phyloP scores from a whole-genome alignment of 495 filamentous ascomycete genomes.

The Aspergillus bridgeri region DNA sequence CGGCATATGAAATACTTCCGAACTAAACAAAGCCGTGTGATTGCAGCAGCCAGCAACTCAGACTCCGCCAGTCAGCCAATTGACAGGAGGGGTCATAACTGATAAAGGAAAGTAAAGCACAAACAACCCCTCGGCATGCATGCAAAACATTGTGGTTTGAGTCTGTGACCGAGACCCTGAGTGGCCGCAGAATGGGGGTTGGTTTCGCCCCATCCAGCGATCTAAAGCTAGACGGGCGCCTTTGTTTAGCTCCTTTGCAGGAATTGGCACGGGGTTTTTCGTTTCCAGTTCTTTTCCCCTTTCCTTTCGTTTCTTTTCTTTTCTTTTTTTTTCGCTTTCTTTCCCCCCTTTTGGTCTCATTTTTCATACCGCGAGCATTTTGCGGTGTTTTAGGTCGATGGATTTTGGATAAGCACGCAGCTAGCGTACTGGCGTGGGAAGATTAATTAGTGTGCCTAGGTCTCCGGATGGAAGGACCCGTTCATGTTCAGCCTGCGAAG shows the following conservation, averaged over 20 bases:
- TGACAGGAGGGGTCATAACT: no score
- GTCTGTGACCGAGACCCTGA: conserved; percentile 6
- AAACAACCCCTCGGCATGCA: conserved; percentile 15
- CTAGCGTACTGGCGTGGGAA: not conserved
- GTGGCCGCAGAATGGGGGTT: not conserved
- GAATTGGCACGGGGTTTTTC: not conserved
- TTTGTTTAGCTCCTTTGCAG: conserved; percentile 7
- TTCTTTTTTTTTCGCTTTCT: not conserved
- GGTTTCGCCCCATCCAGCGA: conserved; percentile 9
- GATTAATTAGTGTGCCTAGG: not conserved
- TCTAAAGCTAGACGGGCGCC: conserved; percentile 10
- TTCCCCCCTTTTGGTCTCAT: not conserved
- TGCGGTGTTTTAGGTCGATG: no score
- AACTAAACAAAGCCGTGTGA: not conserved
- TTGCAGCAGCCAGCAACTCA: not conserved
- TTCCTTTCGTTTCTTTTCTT: not conserved
- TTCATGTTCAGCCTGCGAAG: not conserved
- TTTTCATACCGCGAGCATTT: no score
- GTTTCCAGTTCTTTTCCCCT: not conserved
- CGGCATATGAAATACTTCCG: not conserved
- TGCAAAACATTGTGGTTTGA: conserved; percentile 22
- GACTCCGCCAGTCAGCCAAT: conserved; percentile 3
- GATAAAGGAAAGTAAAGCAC: conserved; percentile 10
- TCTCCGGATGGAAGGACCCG: not conserved
- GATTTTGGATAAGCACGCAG: not conserved